Evolutionary conservation across 106 monocot genomes (phyloP), one percentile per base, ranked within the genome.

Genomic region (Dendrobium huoshanense): DNA sequence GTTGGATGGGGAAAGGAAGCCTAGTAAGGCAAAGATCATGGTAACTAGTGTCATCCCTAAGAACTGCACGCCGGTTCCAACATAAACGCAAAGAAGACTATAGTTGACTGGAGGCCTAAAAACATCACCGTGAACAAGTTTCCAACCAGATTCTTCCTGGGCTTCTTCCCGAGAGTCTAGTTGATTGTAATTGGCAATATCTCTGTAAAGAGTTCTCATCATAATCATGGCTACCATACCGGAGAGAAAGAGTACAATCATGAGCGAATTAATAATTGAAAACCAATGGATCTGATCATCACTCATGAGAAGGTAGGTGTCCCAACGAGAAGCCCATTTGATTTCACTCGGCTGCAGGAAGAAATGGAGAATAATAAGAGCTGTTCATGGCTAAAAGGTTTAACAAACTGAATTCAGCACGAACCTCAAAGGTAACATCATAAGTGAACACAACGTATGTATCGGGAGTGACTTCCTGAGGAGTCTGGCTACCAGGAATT

Each of bases 401-500:
- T 51, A 51, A 13, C 2, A 1, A 15, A 51, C 51, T 51, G 51
- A 79, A 67, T 19, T 19, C 54, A 55, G 9, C 41, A 65, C 82
- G 11, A 45, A 90, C 89, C 87, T 75, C 55, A 44, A 90, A 90
- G 45, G 73, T 75, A 59, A 90, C 87, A 78, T 87, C 85, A 64
- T 87, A 90, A 7, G 85, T 85, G 85, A 90, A 90, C 4, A 90
- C 80, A 78, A 90, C 20, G 20, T 78, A 84, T 77, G 84, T 68
- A 65, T 80, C 83, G 43, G 58, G 80, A 19, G 77, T 87, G 4
- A 90, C 85, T 59, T 90, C 87, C 77, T 87, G 87, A 15, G 73
- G 80, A 43, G 56, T 22, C n/a, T 82, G 54, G 67, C 37, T 67
- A 18, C 61, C 77, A 9, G 80, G 75, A 75, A 80, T 55, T 54